Conservation (phyloP, 371 early-diverging fungal species). For the Rhizopus stolonifer region DNA sequence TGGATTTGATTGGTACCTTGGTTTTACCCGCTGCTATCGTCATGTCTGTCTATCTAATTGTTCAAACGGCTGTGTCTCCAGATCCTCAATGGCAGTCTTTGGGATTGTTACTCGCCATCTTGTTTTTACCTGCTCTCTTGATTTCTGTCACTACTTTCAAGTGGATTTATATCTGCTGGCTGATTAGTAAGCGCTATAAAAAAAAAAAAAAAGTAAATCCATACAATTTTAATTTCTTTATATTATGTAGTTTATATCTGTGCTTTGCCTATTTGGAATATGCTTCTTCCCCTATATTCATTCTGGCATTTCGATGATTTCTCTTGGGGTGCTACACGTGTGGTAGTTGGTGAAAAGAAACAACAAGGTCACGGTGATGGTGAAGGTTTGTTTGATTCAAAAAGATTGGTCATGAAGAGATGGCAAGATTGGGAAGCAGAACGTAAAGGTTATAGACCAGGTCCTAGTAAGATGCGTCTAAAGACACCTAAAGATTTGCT, state of each 20-base stretch:
- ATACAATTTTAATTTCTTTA: slow-evolving; percentile 10
- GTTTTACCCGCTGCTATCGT: slow-evolving; percentile 94
- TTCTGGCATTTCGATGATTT: slow-evolving; percentile 97
- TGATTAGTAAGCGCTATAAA: slow-evolving; percentile 51
- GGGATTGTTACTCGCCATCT: slow-evolving; percentile 62
- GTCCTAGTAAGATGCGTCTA: slow-evolving; percentile 24
- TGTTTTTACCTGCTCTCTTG: slow-evolving; percentile 83
- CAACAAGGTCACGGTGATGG: slow-evolving; percentile 61
- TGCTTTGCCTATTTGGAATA: slow-evolving; percentile 92
- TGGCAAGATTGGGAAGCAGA: slow-evolving; percentile 78
- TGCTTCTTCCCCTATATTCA: slow-evolving; percentile 87
- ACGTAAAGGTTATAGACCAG: slow-evolving; percentile 46
- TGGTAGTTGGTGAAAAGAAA: slow-evolving; percentile 62
- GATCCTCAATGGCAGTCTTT: slow-evolving; percentile 68
- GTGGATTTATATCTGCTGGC: slow-evolving; percentile 75
- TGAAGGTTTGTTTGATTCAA: slow-evolving; percentile 71
- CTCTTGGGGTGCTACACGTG: slow-evolving; percentile 82
- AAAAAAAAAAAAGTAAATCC: neutral
- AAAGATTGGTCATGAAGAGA: slow-evolving; percentile 61
- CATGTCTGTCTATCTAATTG: slow-evolving; percentile 79
- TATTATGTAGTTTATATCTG: slow-evolving; percentile 56
- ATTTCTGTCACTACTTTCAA: slow-evolving; percentile 83
- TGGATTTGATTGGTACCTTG: slow-evolving; percentile 96
- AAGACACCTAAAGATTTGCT: slow-evolving; percentile 17
- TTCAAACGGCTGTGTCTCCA: slow-evolving; percentile 54